Percentiles rank a stretch among this genome's conserved stretches.
These are phyloP conservation scores for Plasmopara halstedii DNA, from an alignment of 352 stramenopile species.

Conservation along the genomic window DNA sequence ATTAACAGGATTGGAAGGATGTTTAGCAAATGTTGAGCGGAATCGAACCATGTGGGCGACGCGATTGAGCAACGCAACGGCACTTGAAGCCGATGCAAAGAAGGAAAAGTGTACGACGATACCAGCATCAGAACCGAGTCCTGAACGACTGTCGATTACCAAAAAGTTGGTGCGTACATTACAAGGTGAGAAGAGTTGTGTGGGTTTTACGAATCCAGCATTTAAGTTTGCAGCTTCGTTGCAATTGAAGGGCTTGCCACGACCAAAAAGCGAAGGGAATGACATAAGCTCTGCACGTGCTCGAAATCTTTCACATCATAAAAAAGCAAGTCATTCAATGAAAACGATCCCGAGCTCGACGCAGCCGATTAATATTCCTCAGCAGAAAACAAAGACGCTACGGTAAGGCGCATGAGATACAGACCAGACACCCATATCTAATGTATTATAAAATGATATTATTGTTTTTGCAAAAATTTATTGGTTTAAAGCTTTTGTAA, in stretches of 20 bases:
- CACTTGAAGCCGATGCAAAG: slow-evolving; percentile 11
- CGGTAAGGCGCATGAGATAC: neutral
- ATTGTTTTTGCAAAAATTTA: neutral
- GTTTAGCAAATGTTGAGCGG: slow-evolving; percentile 55
- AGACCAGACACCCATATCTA: neutral
- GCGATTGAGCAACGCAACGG: slow-evolving; percentile 22
- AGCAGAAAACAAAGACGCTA: neutral
- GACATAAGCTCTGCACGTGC: neutral
- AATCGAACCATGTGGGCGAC: slow-evolving; percentile 59
- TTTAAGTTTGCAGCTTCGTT: neutral
- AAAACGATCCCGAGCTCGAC: neutral
- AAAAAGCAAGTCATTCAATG: neutral
- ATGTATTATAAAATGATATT: neutral
- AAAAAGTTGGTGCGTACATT: slow-evolving; percentile 3
- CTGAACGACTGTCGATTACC: slow-evolving; percentile 10
- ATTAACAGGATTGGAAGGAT: slow-evolving; percentile 49
- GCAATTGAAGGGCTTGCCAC: neutral
- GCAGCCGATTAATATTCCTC: neutral
- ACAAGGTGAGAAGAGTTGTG: neutral
- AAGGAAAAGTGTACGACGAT: neutral
- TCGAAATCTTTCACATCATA: neutral
- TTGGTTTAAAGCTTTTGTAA: too few species aligned
- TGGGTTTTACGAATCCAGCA: neutral
- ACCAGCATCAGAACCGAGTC: neutral
- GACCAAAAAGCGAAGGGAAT: neutral